Evolutionary conservation across 257 asterid species (phyloP).

Genomic region (Hygrophila difformis): DNA sequence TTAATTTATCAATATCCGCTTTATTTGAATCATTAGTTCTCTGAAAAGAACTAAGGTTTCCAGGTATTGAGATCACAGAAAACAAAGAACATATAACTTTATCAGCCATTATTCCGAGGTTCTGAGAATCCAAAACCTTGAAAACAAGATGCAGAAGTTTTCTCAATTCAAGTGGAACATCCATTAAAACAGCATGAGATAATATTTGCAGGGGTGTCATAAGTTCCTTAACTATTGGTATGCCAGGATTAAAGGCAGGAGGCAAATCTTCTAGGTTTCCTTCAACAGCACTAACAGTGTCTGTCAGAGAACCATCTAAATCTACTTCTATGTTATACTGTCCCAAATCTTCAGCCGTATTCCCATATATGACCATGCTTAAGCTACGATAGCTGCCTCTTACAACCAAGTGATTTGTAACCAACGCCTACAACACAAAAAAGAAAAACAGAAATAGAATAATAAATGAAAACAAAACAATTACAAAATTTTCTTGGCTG

Average conservation of each 20-base stretch:
- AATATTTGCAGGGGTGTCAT: slow-evolving; percentile 49
- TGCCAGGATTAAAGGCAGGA: slow-evolving; percentile 65
- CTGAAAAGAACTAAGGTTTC: slow-evolving; percentile 27
- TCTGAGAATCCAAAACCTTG: slow-evolving; percentile 42
- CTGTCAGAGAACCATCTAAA: slow-evolving; percentile 71
- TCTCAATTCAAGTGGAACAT: slow-evolving; percentile 55
- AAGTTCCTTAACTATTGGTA: slow-evolving; percentile 56
- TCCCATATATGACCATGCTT: slow-evolving; percentile 93
- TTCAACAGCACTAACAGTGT: slow-evolving; percentile 58
- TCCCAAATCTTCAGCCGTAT: slow-evolving; percentile 90
- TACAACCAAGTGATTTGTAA: slow-evolving; percentile 88
- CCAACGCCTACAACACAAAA: slow-evolving; percentile 65
- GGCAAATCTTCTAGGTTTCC: slow-evolving; percentile 95
- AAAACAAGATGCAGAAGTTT: slow-evolving; percentile 43
- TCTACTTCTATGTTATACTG: slow-evolving; percentile 93
- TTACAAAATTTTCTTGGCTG: neutral
- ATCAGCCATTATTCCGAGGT: slow-evolving; percentile 45
- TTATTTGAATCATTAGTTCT: slow-evolving; percentile 26
- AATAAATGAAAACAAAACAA: too few species aligned
- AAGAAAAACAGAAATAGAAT: too few species aligned
- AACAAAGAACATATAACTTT: slow-evolving; percentile 41
- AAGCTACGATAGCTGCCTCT: slow-evolving; percentile 97
- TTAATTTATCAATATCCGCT: slow-evolving; percentile 18
- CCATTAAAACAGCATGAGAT: slow-evolving; percentile 35
- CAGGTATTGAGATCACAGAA: slow-evolving; percentile 46